phyloP scores from a whole-genome alignment of 352 stramenopile species.

The Pythium aquatile region DNA sequence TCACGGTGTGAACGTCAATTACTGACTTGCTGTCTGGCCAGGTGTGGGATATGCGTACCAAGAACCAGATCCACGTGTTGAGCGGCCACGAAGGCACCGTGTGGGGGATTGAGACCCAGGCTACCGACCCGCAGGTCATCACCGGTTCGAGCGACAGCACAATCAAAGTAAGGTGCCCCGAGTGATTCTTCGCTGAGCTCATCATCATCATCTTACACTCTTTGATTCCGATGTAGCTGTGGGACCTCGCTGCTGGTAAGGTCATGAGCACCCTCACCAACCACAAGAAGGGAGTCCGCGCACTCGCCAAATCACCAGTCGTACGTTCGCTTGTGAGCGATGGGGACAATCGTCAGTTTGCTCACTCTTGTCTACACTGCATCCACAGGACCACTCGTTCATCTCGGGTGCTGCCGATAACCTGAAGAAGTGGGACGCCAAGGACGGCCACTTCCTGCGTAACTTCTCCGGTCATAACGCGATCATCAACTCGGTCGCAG shows the following conservation, averaged over 20 bases:
- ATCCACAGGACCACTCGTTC: constrained; percentile 94
- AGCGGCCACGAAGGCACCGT: constrained; percentile 97
- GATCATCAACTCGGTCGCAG: constrained; percentile 97
- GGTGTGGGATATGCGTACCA: constrained; percentile 99
- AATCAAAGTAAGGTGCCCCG: constrained; percentile 68
- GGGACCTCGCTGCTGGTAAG: constrained; percentile 98
- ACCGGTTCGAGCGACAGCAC: constrained; percentile 93
- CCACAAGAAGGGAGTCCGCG: constrained; percentile 98
- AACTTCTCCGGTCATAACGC: constrained; percentile 98
- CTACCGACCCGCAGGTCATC: constrained; percentile 95
- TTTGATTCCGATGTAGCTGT: constrained; percentile 62
- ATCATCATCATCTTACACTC: no score
- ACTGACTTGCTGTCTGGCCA: constrained; percentile 19
- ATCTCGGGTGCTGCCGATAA: constrained; percentile 96
- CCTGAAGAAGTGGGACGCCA: constrained; percentile 98
- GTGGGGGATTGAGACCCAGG: constrained; percentile 93
- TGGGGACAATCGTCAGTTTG: background rate
- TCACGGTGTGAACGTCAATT: no score
- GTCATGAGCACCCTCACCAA: constrained; percentile 99
- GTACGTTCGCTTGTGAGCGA: constrained; percentile 28
- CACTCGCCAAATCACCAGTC: constrained; percentile 87
- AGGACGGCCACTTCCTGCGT: constrained; percentile 94
- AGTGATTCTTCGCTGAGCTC: no score
- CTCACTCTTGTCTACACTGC: no score
- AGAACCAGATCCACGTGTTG: constrained; percentile 97